Percentiles rank a stretch among this genome's conserved stretches.
phyloP scores from a whole-genome alignment of 352 stramenopile species.

The Poterioochromonas sp. region DNA sequence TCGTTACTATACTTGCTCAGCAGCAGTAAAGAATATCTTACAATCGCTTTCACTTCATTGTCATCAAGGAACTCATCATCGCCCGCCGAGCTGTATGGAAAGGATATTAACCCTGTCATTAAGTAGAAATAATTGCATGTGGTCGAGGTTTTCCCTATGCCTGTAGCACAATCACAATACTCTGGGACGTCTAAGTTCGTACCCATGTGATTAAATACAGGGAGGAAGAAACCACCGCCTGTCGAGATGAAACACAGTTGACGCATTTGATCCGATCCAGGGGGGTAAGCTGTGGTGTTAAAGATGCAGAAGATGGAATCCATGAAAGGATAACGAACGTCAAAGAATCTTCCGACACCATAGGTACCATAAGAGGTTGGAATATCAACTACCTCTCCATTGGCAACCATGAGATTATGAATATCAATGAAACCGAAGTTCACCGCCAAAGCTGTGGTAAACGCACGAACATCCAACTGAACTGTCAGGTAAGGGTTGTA shows the following conservation, averaged over 20 bases:
- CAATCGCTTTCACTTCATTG: neutral
- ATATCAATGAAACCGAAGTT: neutral
- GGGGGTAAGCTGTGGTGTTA: neutral
- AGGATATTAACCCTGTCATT: neutral
- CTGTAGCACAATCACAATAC: neutral
- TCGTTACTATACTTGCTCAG: neutral
- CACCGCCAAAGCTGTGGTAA: constrained; percentile 13
- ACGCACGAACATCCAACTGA: constrained; percentile 4
- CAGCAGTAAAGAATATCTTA: neutral
- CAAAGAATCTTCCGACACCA: neutral
- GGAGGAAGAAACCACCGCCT: neutral
- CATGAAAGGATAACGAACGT: neutral
- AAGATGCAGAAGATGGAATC: neutral
- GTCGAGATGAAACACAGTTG: neutral
- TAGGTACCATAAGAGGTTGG: constrained; percentile 4
- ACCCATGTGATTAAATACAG: neutral
- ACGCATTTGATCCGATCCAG: neutral
- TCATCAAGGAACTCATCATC: neutral
- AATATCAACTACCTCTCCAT: neutral
- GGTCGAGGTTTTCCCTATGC: neutral
- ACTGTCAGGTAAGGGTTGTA: neutral
- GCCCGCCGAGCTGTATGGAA: neutral
- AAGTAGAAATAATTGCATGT: neutral
- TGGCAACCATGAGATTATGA: neutral
- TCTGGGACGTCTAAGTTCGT: neutral